Percentiles rank a stretch among this genome's conserved stretches.
These are phyloP conservation scores for Coniochaeta prunicola DNA, from an alignment of 2,329 filamentous ascomycete genomes.

Conservation along the genomic window DNA sequence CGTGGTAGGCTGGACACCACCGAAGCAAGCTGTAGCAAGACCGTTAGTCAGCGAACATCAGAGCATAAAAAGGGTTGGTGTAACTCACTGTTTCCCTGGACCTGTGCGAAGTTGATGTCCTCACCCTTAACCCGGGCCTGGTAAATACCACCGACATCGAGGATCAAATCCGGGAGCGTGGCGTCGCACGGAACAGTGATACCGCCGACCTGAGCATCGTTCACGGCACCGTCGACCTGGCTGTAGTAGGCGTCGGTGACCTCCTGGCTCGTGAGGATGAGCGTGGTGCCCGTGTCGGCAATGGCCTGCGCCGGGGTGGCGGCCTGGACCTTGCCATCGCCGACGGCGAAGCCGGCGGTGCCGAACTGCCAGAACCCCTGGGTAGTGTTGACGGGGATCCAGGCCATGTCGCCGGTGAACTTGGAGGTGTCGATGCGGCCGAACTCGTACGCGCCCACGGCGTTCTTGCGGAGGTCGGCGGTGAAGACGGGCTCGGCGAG, in stretches of 20 bases:
- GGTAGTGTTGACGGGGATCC: conserved; percentile 52
- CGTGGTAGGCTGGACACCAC: conserved; percentile 56
- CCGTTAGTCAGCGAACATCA: conserved; percentile 8
- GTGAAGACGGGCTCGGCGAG: conserved; percentile 64
- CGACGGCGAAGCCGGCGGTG: conserved; percentile 49
- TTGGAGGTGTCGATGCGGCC: conserved; percentile 59
- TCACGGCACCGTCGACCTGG: conserved; percentile 33
- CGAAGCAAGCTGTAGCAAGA: conserved; percentile 48
- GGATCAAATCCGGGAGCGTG: conserved; percentile 37
- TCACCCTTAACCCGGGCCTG: conserved; percentile 48
- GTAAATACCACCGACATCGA: conserved; percentile 50
- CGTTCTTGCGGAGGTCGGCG: conserved; percentile 55
- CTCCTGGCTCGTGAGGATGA: conserved; percentile 49
- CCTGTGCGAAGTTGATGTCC: conserved; percentile 45
- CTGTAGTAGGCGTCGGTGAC: conserved; percentile 44
- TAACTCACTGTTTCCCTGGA: conserved; percentile 43
- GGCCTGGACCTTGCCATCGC: conserved; percentile 28
- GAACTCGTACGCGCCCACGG: conserved; percentile 64
- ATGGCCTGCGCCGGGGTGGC: conserved; percentile 37
- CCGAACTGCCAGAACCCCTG: conserved; percentile 65
- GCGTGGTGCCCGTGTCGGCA: conserved; percentile 55
- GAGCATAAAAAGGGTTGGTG: background rate
- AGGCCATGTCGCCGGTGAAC: conserved; percentile 55
- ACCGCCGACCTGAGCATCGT: conserved; percentile 32
- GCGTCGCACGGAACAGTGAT: conserved; percentile 39